Conservation (phyloP, 164 flowering plant species). For the Vitis cinerea region DNA sequence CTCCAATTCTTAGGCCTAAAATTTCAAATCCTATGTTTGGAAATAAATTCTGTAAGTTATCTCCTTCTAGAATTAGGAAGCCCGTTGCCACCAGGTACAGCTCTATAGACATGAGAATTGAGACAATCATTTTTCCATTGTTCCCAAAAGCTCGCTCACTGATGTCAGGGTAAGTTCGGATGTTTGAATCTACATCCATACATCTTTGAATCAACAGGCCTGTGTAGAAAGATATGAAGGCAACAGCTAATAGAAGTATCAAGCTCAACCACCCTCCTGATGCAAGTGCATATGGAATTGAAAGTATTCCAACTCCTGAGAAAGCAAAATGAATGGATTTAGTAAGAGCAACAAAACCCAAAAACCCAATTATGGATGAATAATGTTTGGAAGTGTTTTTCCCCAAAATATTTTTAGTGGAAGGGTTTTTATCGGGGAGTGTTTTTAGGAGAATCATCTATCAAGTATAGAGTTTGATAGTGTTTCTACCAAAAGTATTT, state of each 20-base stretch:
- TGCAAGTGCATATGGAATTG: slow-evolving; percentile 22
- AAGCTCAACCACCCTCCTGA: slow-evolving; percentile 24
- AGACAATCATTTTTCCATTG: slow-evolving; percentile 11
- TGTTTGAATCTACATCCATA: slow-evolving; percentile 12
- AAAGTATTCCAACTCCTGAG: slow-evolving; percentile 18
- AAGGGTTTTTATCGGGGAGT: no score
- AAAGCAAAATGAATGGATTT: not conserved
- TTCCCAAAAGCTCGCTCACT: slow-evolving; percentile 9
- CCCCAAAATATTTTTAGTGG: no score
- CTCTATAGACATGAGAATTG: slow-evolving; percentile 13
- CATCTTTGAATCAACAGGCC: slow-evolving; percentile 13
- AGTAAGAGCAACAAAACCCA: no score
- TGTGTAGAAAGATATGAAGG: slow-evolving; percentile 7
- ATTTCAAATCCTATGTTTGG: slow-evolving; percentile 3
- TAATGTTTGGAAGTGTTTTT: no score
- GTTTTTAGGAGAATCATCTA: no score
- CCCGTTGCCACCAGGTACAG: slow-evolving; percentile 19
- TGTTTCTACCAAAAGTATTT: no score
- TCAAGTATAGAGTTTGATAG: no score
- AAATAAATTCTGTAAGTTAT: slow-evolving; percentile 17
- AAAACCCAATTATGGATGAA: no score
- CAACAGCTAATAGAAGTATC: slow-evolving; percentile 11
- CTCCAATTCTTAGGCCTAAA: not conserved
- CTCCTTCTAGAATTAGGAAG: slow-evolving; percentile 20
- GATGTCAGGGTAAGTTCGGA: slow-evolving; percentile 17